phyloP scores from a whole-genome alignment of 352 stramenopile genomes.

The Nothophytophthora sp. region DNA sequence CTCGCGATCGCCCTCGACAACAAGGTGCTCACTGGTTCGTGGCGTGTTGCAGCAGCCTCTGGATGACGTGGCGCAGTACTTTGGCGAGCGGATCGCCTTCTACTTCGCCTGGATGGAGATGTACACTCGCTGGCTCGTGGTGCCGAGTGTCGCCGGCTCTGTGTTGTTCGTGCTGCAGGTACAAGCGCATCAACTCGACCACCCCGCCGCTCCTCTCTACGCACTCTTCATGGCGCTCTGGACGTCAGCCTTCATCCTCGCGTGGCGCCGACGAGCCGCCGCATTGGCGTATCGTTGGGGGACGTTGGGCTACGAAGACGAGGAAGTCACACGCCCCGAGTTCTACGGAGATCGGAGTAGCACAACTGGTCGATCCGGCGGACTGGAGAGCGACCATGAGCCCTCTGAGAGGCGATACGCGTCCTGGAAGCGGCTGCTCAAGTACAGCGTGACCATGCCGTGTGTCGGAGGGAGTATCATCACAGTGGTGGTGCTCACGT shows the following conservation, averaged over 20 bases:
- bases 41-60: conserved; percentile 73
- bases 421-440: conserved; percentile 70
- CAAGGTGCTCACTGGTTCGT: conserved; percentile 24
- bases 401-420: conserved; percentile 47
- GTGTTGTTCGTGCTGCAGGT: conserved; percentile 75
- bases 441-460: conserved; percentile 74
- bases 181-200: conserved; percentile 60
- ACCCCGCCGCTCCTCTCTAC: conserved; percentile 78
- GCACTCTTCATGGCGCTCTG: conserved; percentile 91
- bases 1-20: too few species aligned
- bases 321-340: conserved; percentile 79
- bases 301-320: conserved; percentile 88
- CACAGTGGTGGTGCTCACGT: conserved; percentile 56
- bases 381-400: neutral
- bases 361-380: conserved; percentile 2
- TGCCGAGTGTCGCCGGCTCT: conserved; percentile 73
- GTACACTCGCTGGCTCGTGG: conserved; percentile 90
- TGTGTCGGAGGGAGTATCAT: conserved; percentile 61
- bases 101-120: conserved; percentile 94
- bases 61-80: conserved; percentile 89
- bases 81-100: conserved; percentile 90
- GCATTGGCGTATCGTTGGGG: conserved; percentile 89
- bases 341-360: conserved; percentile 61
- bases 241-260: conserved; percentile 88
- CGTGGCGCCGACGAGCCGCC: conserved; percentile 80